Conservation (phyloP, 805 yeast species). For the Hanseniaspora nectarophila region DNA sequence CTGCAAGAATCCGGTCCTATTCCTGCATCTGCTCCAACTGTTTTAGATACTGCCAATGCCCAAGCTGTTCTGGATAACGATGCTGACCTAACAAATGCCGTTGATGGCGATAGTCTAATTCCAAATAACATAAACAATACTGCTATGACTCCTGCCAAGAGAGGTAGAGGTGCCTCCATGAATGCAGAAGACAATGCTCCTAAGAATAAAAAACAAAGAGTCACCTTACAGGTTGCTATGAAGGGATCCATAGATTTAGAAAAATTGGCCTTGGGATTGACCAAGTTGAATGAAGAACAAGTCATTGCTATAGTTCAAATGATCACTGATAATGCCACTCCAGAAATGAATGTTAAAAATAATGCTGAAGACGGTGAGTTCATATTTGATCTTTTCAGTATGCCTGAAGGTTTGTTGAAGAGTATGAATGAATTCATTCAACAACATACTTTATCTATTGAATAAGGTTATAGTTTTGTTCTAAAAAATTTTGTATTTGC, state of each 20-base stretch:
- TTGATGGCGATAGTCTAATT: conserved; percentile 15
- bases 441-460: conserved; percentile 36
- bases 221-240: conserved; percentile 27
- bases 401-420: conserved; percentile 81
- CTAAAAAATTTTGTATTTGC: neutral
- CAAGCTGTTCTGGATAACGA: conserved; percentile 24
- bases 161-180: conserved; percentile 17
- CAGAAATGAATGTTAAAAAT: conserved; percentile 90
- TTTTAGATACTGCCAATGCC: conserved; percentile 23
- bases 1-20: conserved; percentile 74
- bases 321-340: conserved; percentile 91
- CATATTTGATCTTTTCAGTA: conserved; percentile 85
- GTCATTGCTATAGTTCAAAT: conserved; percentile 88
- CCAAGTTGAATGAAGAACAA: conserved; percentile 84
- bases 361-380: conserved; percentile 96
- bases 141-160: conserved; percentile 27
- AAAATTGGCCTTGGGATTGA: conserved; percentile 76
- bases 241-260: conserved; percentile 80
- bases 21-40: conserved; percentile 16
- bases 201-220: conserved; percentile 27
- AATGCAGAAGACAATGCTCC: conserved; percentile 5
- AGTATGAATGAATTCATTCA: conserved; percentile 91
- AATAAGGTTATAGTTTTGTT: too few relatives aligned
- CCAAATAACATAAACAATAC: conserved; percentile 34
- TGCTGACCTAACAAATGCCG: conserved; percentile 3